Evolutionary conservation across 2,329 filamentous ascomycete genomes (phyloP).

Genomic region (Colletotrichum shisoi): DNA sequence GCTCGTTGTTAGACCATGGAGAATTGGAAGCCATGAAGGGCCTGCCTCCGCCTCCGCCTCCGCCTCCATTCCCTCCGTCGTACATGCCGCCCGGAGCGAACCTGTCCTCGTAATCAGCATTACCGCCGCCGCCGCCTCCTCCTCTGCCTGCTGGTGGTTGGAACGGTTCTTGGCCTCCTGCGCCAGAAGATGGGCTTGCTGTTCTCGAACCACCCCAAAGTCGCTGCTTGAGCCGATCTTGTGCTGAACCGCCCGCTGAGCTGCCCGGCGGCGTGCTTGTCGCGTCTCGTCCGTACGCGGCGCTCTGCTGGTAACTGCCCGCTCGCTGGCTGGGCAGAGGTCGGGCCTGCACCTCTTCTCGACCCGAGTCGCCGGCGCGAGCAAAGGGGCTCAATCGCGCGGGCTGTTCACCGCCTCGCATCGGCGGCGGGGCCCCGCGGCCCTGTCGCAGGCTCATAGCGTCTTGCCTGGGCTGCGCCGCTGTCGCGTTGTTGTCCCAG

Average conservation of each 20-base stretch:
- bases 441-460: constrained; percentile 57
- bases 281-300: constrained; percentile 43
- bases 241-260: constrained; percentile 66
- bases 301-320: constrained; percentile 74
- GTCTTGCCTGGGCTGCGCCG: constrained; percentile 48
- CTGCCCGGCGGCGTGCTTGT: constrained; percentile 47
- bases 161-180: constrained; percentile 54
- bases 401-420: constrained; percentile 41
- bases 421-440: constrained; percentile 48
- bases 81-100: constrained; percentile 58
- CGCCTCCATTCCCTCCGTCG: constrained; percentile 48
- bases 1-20: constrained; percentile 57
- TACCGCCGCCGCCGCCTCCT: constrained; percentile 41
- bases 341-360: constrained; percentile 57
- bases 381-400: constrained; percentile 48
- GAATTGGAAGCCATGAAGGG: constrained; percentile 58
- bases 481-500: constrained; percentile 59
- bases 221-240: constrained; percentile 82
- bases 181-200: constrained; percentile 59
- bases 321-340: constrained; percentile 76
- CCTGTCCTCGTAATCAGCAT: constrained; percentile 55
- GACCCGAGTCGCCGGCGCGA: constrained; percentile 42
- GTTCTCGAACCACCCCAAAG: constrained; percentile 71
- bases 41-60: constrained; percentile 46
- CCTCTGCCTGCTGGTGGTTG: constrained; percentile 53